These are phyloP conservation scores for Globisporangium mamillatum DNA, from an alignment of 352 stramenopile genomes.

Conservation along the genomic window DNA sequence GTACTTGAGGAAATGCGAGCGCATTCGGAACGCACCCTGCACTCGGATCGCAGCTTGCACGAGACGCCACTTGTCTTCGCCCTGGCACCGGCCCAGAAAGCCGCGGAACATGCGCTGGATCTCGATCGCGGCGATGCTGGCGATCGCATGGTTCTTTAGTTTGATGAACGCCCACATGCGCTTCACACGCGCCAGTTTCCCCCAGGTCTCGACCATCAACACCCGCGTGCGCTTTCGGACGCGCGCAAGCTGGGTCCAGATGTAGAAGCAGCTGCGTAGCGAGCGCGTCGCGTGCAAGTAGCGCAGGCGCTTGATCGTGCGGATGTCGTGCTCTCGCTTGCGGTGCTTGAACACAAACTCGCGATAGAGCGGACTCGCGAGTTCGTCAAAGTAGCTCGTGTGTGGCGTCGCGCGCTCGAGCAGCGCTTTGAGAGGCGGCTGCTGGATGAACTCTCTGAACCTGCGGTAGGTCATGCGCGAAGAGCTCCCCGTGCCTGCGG, in stretches of 20 bases:
- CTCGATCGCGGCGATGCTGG: slow-evolving; percentile 51
- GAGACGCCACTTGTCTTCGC: slow-evolving; percentile 31
- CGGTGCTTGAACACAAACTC: slow-evolving; percentile 41
- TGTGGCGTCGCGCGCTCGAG: slow-evolving; percentile 38
- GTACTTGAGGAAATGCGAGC: slow-evolving; percentile 51
- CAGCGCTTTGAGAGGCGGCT: slow-evolving; percentile 41
- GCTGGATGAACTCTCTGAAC: slow-evolving; percentile 42
- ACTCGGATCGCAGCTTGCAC: slow-evolving; percentile 55
- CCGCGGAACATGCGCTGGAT: slow-evolving; percentile 64
- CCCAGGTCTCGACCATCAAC: slow-evolving; percentile 29
- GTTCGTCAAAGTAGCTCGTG: slow-evolving; percentile 54
- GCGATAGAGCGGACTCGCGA: slow-evolving; percentile 52
- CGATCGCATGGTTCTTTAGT: slow-evolving; percentile 42
- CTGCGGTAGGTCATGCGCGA: slow-evolving; percentile 41
- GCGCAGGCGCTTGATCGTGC: slow-evolving; percentile 48
- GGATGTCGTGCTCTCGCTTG: slow-evolving; percentile 45
- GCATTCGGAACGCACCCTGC: slow-evolving; percentile 65
- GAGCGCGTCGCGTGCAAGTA: slow-evolving; percentile 47
- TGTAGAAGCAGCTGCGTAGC: slow-evolving; percentile 35
- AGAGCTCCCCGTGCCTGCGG: slow-evolving; percentile 24
- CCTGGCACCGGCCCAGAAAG: slow-evolving; percentile 32
- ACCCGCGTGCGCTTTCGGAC: slow-evolving; percentile 35
- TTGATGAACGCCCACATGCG: slow-evolving; percentile 32
- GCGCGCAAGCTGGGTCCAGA: slow-evolving; percentile 33
- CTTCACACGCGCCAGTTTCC: slow-evolving; percentile 32